These are phyloP conservation scores for Linnemannia hyalina DNA, from an alignment of 192 early-diverging fungal genomes.

Conservation along the genomic window DNA sequence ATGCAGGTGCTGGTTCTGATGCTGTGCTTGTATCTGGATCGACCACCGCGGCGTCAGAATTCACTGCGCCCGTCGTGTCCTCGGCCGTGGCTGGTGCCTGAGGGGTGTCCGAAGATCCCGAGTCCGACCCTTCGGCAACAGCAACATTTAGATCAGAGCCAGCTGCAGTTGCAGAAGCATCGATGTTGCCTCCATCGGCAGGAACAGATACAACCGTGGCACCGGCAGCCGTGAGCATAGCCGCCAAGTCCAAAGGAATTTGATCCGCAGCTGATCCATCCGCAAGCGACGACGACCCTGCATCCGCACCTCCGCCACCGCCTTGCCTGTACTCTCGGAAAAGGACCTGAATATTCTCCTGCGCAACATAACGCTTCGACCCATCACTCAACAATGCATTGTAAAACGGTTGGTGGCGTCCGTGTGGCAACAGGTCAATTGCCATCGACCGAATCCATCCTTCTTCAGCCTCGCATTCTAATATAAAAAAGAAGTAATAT, in stretches of 20 bases:
- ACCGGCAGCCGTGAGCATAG: background rate
- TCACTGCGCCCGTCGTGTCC: background rate
- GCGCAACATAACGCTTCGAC: constrained; percentile 43
- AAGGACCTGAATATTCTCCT: constrained; percentile 53
- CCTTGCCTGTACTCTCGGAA: constrained; percentile 20
- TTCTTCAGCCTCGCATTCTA: constrained; percentile 49
- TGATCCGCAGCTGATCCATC: constrained; percentile 6
- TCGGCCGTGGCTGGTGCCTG: background rate
- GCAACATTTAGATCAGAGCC: background rate
- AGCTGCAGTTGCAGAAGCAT: background rate
- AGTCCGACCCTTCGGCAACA: background rate
- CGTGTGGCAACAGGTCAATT: constrained; percentile 26
- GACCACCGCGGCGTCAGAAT: background rate
- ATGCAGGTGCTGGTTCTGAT: background rate
- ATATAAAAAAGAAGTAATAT: background rate
- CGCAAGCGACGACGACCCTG: background rate
- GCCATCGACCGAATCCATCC: constrained; percentile 45
- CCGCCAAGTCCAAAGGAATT: constrained; percentile 6
- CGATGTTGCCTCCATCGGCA: background rate
- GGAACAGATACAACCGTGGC: background rate
- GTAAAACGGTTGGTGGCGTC: constrained; percentile 56
- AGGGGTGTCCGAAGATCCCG: background rate
- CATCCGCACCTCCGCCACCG: background rate
- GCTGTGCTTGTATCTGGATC: background rate
- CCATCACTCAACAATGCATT: constrained; percentile 41